phyloP scores from a whole-genome alignment of 2,329 filamentous ascomycete species.

The Aspergillus tubingensis region DNA sequence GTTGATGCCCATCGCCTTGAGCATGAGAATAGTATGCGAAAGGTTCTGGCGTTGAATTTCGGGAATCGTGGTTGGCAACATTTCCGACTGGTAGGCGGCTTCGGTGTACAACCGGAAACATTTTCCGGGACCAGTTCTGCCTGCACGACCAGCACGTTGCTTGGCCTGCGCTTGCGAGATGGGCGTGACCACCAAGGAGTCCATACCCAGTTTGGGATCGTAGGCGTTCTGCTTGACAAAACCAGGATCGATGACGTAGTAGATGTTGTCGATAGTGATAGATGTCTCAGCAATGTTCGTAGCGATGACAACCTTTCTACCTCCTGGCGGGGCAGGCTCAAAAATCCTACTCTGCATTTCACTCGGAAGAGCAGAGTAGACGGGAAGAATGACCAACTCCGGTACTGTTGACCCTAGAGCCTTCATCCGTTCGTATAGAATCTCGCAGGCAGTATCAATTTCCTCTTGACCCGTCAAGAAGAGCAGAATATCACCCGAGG shows the following conservation, averaged over 20 bases:
- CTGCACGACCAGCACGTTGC: conserved; percentile 87
- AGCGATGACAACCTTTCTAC: conserved; percentile 91
- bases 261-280: conserved; percentile 96
- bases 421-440: conserved; percentile 94
- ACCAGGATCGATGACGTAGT: conserved; percentile 94
- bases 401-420: conserved; percentile 86
- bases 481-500: conserved; percentile 88
- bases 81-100: conserved; percentile 91
- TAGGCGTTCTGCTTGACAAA: conserved; percentile 98
- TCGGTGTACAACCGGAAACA: conserved; percentile 96
- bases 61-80: conserved; percentile 93
- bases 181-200: conserved; percentile 90
- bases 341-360: conserved; percentile 96
- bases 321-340: conserved; percentile 82
- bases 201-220: conserved; percentile 96
- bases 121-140: conserved; percentile 92
- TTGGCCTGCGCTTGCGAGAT: conserved; percentile 97
- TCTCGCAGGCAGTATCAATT: conserved; percentile 92
- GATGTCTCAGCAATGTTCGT: conserved; percentile 98
- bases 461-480: conserved; percentile 98
- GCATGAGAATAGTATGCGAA: conserved; percentile 89
- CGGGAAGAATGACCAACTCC: conserved; percentile 86
- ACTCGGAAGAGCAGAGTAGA: conserved; percentile 91
- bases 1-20: conserved; percentile 99
- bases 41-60: conserved; percentile 96